Percentiles rank a stretch among this genome's conserved stretches.
Conservation (phyloP, 148 eudicot species). For the Spergularia bocconei region DNA sequence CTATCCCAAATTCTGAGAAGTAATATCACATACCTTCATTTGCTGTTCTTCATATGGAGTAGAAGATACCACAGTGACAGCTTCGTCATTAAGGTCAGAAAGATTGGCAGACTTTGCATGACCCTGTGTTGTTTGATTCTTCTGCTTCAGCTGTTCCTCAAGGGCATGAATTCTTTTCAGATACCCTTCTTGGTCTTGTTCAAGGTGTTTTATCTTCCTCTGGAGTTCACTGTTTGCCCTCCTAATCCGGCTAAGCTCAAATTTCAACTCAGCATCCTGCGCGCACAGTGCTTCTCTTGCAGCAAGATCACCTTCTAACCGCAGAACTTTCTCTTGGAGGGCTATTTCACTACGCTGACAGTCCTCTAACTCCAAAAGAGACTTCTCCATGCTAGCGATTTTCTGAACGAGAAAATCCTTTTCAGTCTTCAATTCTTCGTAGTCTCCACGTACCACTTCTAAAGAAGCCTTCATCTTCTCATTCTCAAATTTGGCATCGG, state of each 20-base stretch:
- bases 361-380: slow-evolving; percentile 58
- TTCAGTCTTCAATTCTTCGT: slow-evolving; percentile 56
- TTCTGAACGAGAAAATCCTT: slow-evolving; percentile 46
- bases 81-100: slow-evolving; percentile 24
- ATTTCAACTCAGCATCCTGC: slow-evolving; percentile 56
- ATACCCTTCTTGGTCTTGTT: slow-evolving; percentile 56
- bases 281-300: slow-evolving; percentile 46
- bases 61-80: slow-evolving; percentile 7
- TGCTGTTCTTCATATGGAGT: slow-evolving; percentile 19
- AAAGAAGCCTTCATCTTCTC: slow-evolving; percentile 51
- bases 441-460: slow-evolving; percentile 37
- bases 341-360: slow-evolving; percentile 41
- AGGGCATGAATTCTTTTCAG: slow-evolving; percentile 41
- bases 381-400: slow-evolving; percentile 42
- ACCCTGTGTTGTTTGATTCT: slow-evolving; percentile 30
- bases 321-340: slow-evolving; percentile 59
- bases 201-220: slow-evolving; percentile 50
- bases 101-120: slow-evolving; percentile 4
- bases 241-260: slow-evolving; percentile 51
- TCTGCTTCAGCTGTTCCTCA: slow-evolving; percentile 39
- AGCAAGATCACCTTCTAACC: slow-evolving; percentile 54
- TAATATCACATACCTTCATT: slow-evolving; percentile 30
- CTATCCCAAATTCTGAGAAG: neutral
- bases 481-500: slow-evolving; percentile 44
- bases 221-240: slow-evolving; percentile 54